Conservation (phyloP, 306 rosid genomes). For the Vicia sativa region DNA sequence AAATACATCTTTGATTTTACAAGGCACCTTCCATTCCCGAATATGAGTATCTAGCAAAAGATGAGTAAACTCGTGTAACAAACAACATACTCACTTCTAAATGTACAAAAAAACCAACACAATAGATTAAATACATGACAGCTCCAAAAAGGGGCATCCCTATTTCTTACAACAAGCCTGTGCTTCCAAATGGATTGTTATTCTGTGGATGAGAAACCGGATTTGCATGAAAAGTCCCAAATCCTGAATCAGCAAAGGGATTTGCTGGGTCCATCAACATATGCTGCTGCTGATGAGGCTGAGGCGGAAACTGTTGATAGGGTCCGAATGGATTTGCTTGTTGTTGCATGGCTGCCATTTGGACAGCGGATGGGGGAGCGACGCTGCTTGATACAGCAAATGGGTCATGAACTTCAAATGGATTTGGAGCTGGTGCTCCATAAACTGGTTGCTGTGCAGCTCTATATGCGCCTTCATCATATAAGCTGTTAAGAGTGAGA, state of each 20-base stretch:
- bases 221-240: constrained; percentile 65
- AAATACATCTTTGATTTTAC: constrained; percentile 48
- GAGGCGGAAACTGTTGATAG: constrained; percentile 62
- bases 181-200: constrained; percentile 90
- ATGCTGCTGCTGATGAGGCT: constrained; percentile 66
- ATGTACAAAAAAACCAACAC: constrained; percentile 59
- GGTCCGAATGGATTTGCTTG: constrained; percentile 93
- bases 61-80: constrained; percentile 45
- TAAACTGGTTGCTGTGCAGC: constrained; percentile 87
- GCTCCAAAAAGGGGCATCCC: constrained; percentile 31
- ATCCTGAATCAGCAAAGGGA: constrained; percentile 89
- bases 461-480: constrained; percentile 87
- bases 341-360: constrained; percentile 70
- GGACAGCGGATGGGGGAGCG: constrained; percentile 69
- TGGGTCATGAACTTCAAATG: constrained; percentile 91
- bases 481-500: constrained; percentile 82
- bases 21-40: constrained; percentile 47
- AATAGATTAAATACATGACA: constrained; percentile 39
- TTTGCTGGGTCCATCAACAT: constrained; percentile 72
- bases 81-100: constrained; percentile 49
- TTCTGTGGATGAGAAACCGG: constrained; percentile 64
- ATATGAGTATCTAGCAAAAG: constrained; percentile 47
- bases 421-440: constrained; percentile 91
- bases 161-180: constrained; percentile 74
- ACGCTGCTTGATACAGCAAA: constrained; percentile 68